These are phyloP conservation scores for Karstenula rhodostoma DNA, from an alignment of 2,329 filamentous ascomycete species.

Conservation along the genomic window DNA sequence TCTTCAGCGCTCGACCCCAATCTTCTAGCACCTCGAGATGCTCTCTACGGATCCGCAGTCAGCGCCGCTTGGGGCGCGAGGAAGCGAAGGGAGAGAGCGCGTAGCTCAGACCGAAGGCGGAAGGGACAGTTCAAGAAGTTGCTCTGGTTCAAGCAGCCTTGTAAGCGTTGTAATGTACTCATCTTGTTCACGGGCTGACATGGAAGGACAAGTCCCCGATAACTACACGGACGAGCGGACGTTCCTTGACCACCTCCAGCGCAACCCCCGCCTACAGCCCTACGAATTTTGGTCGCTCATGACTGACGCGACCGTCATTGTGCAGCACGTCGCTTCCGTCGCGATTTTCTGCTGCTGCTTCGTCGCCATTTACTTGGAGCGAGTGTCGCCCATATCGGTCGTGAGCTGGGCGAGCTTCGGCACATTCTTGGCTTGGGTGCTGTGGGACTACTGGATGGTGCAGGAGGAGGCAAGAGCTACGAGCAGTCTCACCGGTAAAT, in stretches of 20 bases:
- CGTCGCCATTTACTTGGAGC: constrained; percentile 84
- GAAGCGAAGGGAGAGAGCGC: constrained; percentile 62
- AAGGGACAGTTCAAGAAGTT: constrained; percentile 91
- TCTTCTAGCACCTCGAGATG: constrained; percentile 84
- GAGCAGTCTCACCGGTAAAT: constrained; percentile 37
- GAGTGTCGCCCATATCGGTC: constrained; percentile 88
- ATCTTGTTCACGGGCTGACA: constrained; percentile 14
- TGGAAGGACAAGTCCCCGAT: constrained; percentile 74
- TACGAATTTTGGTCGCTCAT: constrained; percentile 99
- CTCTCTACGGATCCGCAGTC: constrained; percentile 70
- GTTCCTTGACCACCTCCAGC: constrained; percentile 93
- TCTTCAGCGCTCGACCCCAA: constrained; percentile 30
- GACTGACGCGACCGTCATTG: constrained; percentile 92
- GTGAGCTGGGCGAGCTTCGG: constrained; percentile 84
- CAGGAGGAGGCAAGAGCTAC: constrained; percentile 67
- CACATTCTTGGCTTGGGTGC: constrained; percentile 85
- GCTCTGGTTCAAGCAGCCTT: constrained; percentile 96
- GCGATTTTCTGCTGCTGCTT: constrained; percentile 96
- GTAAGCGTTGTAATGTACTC: constrained; percentile 57
- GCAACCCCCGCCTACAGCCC: constrained; percentile 89
- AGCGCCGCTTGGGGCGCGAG: constrained; percentile 30
- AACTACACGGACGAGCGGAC: constrained; percentile 98
- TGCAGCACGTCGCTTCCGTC: constrained; percentile 95
- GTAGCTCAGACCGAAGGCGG: constrained; percentile 71
- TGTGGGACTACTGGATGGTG: constrained; percentile 92